A percentile compares a stretch with the other conserved stretches of the same genome.
phyloP scores from a whole-genome alignment of 768 basidiomycete species.

The Mycena olivaceomarginata region DNA sequence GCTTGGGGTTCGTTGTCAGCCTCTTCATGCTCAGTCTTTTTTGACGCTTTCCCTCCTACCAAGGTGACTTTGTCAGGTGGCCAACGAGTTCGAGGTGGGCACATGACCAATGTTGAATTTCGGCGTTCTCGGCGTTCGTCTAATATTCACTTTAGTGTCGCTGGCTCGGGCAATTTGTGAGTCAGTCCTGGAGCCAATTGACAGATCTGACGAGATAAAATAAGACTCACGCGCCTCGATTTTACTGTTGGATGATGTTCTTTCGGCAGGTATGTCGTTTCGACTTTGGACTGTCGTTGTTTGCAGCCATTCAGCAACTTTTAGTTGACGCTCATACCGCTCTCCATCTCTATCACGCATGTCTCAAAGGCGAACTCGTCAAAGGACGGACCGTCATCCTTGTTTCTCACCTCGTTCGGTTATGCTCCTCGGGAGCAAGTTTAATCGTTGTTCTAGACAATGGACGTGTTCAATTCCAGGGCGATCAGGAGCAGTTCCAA shows the following conservation, averaged over 20 bases:
- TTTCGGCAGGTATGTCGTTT: constrained; percentile 65
- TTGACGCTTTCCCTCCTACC: not conserved
- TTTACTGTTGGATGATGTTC: constrained; percentile 90
- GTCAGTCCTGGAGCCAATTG: not conserved
- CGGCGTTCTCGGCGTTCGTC: constrained; percentile 41
- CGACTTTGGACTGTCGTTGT: not conserved
- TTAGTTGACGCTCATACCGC: constrained; percentile 95
- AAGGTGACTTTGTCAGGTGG: constrained; percentile 71
- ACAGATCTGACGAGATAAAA: too few relatives aligned
- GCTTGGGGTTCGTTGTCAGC: not conserved
- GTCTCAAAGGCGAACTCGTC: constrained; percentile 90
- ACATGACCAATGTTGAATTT: not conserved
- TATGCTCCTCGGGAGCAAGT: constrained; percentile 86
- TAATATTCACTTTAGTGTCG: constrained; percentile 65
- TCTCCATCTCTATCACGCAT: constrained; percentile 89
- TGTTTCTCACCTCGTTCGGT: constrained; percentile 95
- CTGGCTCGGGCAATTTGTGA: constrained; percentile 87
- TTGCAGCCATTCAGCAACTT: not conserved
- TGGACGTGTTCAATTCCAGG: constrained; percentile 84
- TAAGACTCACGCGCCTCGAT: constrained; percentile 85
- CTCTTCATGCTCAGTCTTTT: not conserved
- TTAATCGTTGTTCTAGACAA: constrained; percentile 91
- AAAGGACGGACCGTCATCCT: constrained; percentile 90
- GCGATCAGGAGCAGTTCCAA: constrained; percentile 77
- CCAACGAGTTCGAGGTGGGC: constrained; percentile 65